phyloP scores from a whole-genome alignment of 164 flowering plant species.

The Stephania yunnanensis region DNA sequence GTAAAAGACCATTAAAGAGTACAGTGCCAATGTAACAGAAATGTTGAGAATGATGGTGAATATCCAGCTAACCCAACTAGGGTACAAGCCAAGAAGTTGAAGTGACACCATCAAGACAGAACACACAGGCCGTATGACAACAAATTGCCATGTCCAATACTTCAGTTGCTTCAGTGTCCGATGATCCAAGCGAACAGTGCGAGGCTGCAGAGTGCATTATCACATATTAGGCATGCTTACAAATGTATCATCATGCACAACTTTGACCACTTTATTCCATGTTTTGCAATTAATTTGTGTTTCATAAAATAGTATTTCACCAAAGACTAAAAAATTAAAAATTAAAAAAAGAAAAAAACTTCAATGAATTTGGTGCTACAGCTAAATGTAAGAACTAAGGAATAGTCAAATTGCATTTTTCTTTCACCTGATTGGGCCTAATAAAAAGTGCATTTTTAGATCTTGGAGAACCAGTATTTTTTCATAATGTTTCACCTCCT shows the following conservation, averaged over 20 bases:
- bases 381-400: too few relatives aligned
- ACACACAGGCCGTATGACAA: slow-evolving; percentile 74
- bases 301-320: not conserved
- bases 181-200: slow-evolving; percentile 55
- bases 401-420: too few relatives aligned
- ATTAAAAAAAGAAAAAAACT: too few relatives aligned
- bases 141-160: slow-evolving; percentile 98
- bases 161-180: slow-evolving; percentile 69
- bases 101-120: slow-evolving; percentile 79
- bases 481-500: not conserved
- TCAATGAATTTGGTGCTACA: too few relatives aligned
- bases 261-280: not conserved
- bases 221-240: not conserved
- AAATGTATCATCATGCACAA: not conserved
- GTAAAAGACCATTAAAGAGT: slow-evolving; percentile 80
- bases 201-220: slow-evolving; percentile 59
- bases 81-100: slow-evolving; percentile 68
- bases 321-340: too few relatives aligned
- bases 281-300: not conserved
- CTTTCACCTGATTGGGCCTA: too few relatives aligned
- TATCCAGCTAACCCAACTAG: slow-evolving; percentile 88
- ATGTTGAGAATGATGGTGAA: slow-evolving; percentile 81
- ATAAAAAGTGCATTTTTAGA: not conserved
- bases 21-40: slow-evolving; percentile 83
- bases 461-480: not conserved